Evolutionary conservation across 139 green algal species (phyloP).

Genomic region (Cymbomonas tetramitiformis): DNA sequence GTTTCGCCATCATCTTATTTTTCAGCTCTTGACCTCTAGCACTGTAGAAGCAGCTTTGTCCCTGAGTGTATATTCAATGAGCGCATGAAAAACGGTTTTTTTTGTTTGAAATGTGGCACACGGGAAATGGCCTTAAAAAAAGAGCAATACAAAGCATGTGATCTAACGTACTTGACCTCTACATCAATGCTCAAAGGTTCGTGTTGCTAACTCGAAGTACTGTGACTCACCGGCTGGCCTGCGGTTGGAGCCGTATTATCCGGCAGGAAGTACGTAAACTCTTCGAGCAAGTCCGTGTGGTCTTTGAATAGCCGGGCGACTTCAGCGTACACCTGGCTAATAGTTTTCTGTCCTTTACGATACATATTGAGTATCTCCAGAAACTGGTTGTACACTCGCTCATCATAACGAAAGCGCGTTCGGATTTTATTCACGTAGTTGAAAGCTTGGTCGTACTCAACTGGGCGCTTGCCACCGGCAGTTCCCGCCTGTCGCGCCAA

Average conservation of each 20-base stretch:
- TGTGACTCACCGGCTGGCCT: not conserved
- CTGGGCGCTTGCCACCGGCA: conserved; percentile 35
- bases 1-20: too few species aligned
- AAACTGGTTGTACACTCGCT: conserved; percentile 97
- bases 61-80: too few species aligned
- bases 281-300: conserved; percentile 82
- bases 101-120: too few species aligned
- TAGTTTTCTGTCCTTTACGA: conserved; percentile 90
- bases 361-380: conserved; percentile 99
- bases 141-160: too few species aligned
- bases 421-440: conserved; percentile 99
- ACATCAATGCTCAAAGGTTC: too few species aligned
- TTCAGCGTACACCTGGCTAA: conserved; percentile 88
- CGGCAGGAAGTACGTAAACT: conserved; percentile 97
- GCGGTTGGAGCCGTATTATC: not conserved
- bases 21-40: too few species aligned
- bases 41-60: too few species aligned
- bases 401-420: conserved; percentile 73
- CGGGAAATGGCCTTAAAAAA: too few species aligned
- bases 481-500: too few species aligned
- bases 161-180: too few species aligned
- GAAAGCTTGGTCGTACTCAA: conserved; percentile 98
- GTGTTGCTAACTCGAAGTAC: not conserved
- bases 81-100: too few species aligned
- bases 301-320: conserved; percentile 78